A percentile compares a stretch with the other conserved stretches of the same genome.
Conservation (phyloP, 306 rosid genomes). For the Fragaria iinumae region DNA sequence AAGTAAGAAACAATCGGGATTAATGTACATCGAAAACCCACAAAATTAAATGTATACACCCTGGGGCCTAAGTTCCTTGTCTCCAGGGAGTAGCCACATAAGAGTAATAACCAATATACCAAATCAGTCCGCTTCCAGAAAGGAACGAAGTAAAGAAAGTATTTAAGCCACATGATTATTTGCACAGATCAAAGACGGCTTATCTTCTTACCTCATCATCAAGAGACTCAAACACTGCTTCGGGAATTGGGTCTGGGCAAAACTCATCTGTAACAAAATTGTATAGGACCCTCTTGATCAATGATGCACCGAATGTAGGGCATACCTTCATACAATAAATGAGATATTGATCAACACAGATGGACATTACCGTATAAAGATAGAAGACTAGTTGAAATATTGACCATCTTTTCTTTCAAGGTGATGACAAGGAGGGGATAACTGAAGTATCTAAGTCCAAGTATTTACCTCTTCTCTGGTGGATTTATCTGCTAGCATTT, state of each 20-base stretch:
- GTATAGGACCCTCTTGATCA: slow-evolving; percentile 63
- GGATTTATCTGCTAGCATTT: slow-evolving; percentile 68
- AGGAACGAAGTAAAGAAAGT: neutral
- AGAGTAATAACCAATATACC: slow-evolving; percentile 7
- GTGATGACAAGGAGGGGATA: neutral
- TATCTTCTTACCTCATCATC: slow-evolving; percentile 51
- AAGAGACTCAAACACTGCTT: slow-evolving; percentile 57
- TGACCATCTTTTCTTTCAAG: neutral
- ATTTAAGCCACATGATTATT: neutral
- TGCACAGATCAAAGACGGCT: neutral
- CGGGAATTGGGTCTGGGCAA: slow-evolving; percentile 67
- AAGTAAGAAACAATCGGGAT: slow-evolving; percentile 18
- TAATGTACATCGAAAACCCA: slow-evolving; percentile 13
- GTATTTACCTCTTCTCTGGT: slow-evolving; percentile 66
- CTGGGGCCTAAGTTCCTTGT: neutral
- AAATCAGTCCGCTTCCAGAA: neutral
- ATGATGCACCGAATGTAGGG: slow-evolving; percentile 60
- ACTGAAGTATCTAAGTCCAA: neutral
- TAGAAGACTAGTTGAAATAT: neutral
- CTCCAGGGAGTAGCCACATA: neutral
- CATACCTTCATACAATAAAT: slow-evolving; percentile 51
- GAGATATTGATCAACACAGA: slow-evolving; percentile 1
- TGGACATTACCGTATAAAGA: neutral
- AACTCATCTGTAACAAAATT: slow-evolving; percentile 90
- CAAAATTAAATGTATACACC: neutral